Base-by-base conservation (phyloP, 2,329 filamentous ascomycete species). In the Fusarium longipes region DNA sequence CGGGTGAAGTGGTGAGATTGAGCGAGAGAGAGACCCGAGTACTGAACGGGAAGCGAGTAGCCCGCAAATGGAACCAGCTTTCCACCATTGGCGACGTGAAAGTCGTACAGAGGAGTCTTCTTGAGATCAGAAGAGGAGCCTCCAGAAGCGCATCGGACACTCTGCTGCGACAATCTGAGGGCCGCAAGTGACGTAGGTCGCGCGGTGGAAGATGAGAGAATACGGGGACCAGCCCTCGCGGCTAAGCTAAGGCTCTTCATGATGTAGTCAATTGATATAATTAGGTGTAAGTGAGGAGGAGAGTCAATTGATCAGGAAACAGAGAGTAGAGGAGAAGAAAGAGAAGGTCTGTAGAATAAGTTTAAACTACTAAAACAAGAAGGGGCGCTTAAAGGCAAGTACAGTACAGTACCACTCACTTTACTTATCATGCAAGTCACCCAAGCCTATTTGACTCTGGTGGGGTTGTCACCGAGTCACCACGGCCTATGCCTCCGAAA, bases 11-110 rank as follows among this genome's bases (percentile, higher is more conserved):
- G 86, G 83, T 98, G 96, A 51, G 93, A 97, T 63, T 93, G 92
- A 70, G 87, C 85, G 67, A 97, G 91, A 71, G 91, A 90, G 69
- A 92, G 85, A 69, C 89, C 87, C 32, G 85, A 80, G 82, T 98
- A 99, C 79, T 96, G 91, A 42, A 99, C 89, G 9, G 96, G 96
- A 93, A 99, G 97, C 72, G 87, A 84, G 82, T 90, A 97, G 70
- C 93, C 93, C 67, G 92, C 95, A 80, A 97, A 99, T n/a, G 93
- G 92, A 48, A 97, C 95, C 88, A 98, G 96, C 82, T 97, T 97
- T 70, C 87, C 96, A 70, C 93, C 93, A 76, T 92, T 84, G 59
- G 87, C 84, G 65, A 94, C 75, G 78, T 97, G 92, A 22, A 96
- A 82, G 73, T 93, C 89, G 78, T 95, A 91, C 22, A 97, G 84